A percentile compares a stretch with the other conserved stretches of the same genome.
phyloP scores from a whole-genome alignment of 148 eudicot genomes.

The Rhododendron simsii region DNA sequence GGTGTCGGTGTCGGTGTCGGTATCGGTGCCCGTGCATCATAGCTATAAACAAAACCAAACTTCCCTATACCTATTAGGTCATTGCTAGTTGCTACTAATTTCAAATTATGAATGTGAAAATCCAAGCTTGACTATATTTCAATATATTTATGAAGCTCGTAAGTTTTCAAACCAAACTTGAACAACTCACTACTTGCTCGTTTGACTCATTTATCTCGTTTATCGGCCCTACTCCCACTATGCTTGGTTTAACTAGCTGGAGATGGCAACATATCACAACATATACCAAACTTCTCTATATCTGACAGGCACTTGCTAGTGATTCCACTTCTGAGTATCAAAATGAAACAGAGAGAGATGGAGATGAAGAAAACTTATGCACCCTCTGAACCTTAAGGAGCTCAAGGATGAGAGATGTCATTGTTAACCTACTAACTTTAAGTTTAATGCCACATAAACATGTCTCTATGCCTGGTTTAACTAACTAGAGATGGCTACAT shows the following conservation, averaged over 20 bases:
- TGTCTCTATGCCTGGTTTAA: no score
- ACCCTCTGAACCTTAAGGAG: conserved; percentile 74
- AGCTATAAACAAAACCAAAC: background rate
- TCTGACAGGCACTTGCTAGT: background rate
- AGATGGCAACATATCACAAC: background rate
- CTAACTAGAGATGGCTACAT: background rate
- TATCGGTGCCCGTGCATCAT: no score
- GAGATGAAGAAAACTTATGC: conserved; percentile 2
- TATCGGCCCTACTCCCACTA: no score
- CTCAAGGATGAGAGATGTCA: conserved; percentile 76
- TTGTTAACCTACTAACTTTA: conserved; percentile 53
- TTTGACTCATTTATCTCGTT: background rate
- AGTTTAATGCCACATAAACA: no score
- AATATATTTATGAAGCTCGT: background rate
- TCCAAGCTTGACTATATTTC: no score
- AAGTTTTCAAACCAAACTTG: background rate
- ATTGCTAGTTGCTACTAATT: no score
- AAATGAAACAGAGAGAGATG: background rate
- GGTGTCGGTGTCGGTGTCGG: no score
- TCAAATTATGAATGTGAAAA: no score
- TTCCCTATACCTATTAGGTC: no score
- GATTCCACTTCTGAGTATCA: background rate
- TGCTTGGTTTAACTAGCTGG: background rate
- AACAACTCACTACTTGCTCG: background rate
- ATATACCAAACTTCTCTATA: background rate